These are phyloP conservation scores for Bretziella fagacearum DNA, from an alignment of 2,329 filamentous ascomycete species.

Conservation along the genomic window DNA sequence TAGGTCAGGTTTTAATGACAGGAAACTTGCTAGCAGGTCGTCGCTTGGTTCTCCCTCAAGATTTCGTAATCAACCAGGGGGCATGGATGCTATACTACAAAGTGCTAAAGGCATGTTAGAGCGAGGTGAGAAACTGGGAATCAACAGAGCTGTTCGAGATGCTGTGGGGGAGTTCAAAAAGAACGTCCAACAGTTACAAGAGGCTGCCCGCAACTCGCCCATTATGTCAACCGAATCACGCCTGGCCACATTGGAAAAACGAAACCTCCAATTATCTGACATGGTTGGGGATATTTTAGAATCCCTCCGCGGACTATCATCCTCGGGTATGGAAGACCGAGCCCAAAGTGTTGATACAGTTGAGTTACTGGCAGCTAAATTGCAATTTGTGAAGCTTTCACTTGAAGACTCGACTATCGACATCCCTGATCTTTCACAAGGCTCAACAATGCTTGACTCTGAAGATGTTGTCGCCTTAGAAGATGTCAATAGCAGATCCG, in stretches of 20 bases:
- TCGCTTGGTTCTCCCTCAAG: conserved; percentile 31
- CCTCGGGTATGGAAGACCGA: conserved; percentile 31
- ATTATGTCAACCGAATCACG: conserved; percentile 1
- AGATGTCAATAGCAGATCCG: no score
- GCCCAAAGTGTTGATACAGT: conserved; percentile 34
- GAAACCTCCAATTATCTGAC: conserved; percentile 48
- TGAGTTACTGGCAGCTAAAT: conserved; percentile 42
- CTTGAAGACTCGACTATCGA: conserved; percentile 35
- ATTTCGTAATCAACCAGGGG: conserved; percentile 37
- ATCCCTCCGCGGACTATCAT: conserved; percentile 44
- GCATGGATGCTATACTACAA: conserved; percentile 55
- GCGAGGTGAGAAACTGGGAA: conserved; percentile 56
- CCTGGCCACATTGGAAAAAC: conserved; percentile 34
- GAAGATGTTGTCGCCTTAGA: no score
- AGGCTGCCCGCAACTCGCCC: conserved; percentile 15
- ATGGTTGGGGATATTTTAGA: conserved; percentile 52
- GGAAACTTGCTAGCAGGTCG: conserved; percentile 18
- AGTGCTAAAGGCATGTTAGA: conserved; percentile 60
- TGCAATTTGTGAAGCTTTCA: conserved; percentile 47
- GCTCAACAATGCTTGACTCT: no score
- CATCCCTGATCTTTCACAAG: not conserved
- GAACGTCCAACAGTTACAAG: conserved; percentile 39
- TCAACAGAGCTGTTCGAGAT: conserved; percentile 66
- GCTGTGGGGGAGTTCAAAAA: conserved; percentile 65
- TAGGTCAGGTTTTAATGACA: conserved; percentile 19